phyloP scores from a whole-genome alignment of 495 filamentous ascomycete species.

The Aspergillus diversus region DNA sequence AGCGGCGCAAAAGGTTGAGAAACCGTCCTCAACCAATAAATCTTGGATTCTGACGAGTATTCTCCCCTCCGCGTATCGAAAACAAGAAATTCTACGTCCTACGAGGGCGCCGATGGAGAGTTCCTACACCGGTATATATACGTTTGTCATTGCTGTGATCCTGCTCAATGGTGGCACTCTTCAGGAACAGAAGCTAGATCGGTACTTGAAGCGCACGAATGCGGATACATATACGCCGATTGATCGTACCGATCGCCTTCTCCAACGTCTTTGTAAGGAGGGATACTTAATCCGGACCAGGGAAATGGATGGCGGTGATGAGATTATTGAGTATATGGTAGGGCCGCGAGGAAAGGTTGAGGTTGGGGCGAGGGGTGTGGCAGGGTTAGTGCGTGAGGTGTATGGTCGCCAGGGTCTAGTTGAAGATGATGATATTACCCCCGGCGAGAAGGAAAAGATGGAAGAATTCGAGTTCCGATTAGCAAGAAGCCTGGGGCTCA shows the following conservation, averaged over 20 bases:
- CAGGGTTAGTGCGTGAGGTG: conserved; percentile 67
- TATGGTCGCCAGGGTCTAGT: conserved; percentile 46
- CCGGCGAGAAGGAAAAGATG: conserved; percentile 34
- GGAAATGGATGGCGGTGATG: conserved; percentile 70
- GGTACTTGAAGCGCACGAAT: conserved; percentile 77
- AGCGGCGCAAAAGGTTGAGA: conserved; percentile 64
- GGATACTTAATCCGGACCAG: conserved; percentile 79
- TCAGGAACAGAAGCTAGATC: conserved; percentile 69
- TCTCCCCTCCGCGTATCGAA: conserved; percentile 68
- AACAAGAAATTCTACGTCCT: conserved; percentile 66
- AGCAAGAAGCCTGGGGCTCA: conserved; percentile 37
- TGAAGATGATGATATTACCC: conserved; percentile 49
- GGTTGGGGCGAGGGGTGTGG: conserved; percentile 72
- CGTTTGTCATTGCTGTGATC: conserved; percentile 77
- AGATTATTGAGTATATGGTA: conserved; percentile 74
- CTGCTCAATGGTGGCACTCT: conserved; percentile 70
- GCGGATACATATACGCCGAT: conserved; percentile 73
- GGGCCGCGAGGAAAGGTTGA: conserved; percentile 87
- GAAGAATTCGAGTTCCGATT: conserved; percentile 38
- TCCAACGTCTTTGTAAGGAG: conserved; percentile 76
- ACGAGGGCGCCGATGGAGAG: conserved; percentile 72
- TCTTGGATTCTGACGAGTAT: conserved; percentile 75
- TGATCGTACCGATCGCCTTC: conserved; percentile 74
- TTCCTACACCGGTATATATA: conserved; percentile 79
- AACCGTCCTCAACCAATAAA: conserved; percentile 56